These are phyloP conservation scores for Misopates orontium DNA, from an alignment of 257 asterid species.

Conservation along the genomic window DNA sequence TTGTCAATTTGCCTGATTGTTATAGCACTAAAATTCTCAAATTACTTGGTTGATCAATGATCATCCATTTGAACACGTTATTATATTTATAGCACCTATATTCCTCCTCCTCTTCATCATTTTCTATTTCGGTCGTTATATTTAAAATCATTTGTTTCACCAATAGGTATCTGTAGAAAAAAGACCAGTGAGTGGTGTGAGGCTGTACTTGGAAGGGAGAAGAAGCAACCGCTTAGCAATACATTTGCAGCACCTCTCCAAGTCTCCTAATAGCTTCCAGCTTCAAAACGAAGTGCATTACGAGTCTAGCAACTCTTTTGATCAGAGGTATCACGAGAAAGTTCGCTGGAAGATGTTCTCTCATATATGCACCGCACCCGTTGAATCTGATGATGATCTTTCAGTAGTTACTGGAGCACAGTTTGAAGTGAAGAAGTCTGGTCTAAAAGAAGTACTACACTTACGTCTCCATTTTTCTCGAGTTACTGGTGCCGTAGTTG, in stretches of 20 bases:
- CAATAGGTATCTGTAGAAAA: conserved; percentile 39
- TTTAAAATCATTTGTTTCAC: background rate
- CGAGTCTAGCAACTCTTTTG: conserved; percentile 25
- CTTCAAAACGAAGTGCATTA: conserved; percentile 32
- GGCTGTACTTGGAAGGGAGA: conserved; percentile 45
- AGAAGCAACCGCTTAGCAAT: conserved; percentile 39
- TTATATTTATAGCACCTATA: no score
- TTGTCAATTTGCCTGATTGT: no score
- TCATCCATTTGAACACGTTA: no score
- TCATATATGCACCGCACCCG: conserved; percentile 46
- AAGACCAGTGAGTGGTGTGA: conserved; percentile 41
- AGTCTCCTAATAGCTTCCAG: conserved; percentile 40
- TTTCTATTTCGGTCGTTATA: no score
- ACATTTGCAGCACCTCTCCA: conserved; percentile 48
- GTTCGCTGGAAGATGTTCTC: conserved; percentile 47
- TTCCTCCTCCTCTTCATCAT: no score
- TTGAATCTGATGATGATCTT: conserved; percentile 42
- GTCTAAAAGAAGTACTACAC: conserved; percentile 37
- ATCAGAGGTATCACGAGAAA: conserved; percentile 37
- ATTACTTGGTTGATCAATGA: background rate
- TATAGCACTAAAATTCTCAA: background rate
- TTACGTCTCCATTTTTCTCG: conserved; percentile 36
- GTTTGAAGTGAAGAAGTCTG: conserved; percentile 33
- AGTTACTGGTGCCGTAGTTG: conserved; percentile 32
- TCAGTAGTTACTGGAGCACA: conserved; percentile 43